Conservation (phyloP, 495 filamentous ascomycete species). For the Podospora comata region DNA sequence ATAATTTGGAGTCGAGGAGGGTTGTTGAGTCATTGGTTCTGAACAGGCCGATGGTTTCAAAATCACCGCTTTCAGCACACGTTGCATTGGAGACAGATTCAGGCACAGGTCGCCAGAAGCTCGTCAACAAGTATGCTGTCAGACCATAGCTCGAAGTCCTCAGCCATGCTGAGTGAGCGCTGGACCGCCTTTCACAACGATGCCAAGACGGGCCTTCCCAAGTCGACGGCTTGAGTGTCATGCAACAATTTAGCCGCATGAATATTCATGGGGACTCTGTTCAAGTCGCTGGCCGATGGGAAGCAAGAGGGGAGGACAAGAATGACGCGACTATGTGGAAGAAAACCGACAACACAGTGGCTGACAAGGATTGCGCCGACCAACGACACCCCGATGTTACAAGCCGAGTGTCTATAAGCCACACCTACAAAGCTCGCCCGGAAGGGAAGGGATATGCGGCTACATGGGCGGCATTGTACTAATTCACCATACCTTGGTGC, state of each 20-base stretch:
- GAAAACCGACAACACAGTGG: not conserved
- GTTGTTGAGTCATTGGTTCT: not conserved
- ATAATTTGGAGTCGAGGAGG: constrained; percentile 33
- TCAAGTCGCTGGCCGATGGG: not conserved
- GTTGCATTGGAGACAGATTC: not conserved
- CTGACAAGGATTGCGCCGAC: not conserved
- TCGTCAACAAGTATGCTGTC: not conserved
- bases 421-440: not conserved
- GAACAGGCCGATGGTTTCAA: not conserved
- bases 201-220: not conserved
- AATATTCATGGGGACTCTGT: not conserved
- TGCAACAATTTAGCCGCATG: not conserved
- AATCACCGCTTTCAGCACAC: not conserved
- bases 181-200: not conserved
- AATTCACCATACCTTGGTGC: not conserved
- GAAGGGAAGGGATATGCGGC: not conserved
- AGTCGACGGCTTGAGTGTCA: not conserved
- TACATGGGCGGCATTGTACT: not conserved
- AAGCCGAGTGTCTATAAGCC: not conserved
- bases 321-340: not conserved
- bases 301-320: not conserved
- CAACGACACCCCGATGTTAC: not conserved
- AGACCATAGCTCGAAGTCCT: not conserved
- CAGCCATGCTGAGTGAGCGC: not conserved
- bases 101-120: not conserved